A percentile compares a stretch with the other conserved stretches of the same genome.
Conservation (phyloP, 2,329 filamentous ascomycete genomes). For the Talaromyces marneffei region DNA sequence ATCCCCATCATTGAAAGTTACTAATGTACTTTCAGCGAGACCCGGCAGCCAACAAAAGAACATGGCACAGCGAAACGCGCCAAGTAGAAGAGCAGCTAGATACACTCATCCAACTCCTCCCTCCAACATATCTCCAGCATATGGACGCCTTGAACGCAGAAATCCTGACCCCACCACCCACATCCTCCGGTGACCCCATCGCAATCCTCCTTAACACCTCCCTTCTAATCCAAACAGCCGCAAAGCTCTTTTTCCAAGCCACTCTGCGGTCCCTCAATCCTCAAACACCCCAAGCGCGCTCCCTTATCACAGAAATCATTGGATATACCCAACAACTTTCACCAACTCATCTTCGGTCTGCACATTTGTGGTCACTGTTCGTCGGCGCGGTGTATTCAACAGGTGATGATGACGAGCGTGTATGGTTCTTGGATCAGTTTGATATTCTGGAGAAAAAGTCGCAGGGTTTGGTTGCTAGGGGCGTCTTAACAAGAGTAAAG, state of each 20-base stretch:
- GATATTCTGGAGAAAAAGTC: conserved; percentile 8
- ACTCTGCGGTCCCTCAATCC: conserved; percentile 12
- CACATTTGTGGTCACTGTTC: conserved; percentile 15
- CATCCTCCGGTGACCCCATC: background rate
- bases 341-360: conserved; percentile 13
- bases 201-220: conserved; percentile 14
- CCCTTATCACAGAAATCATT: conserved; percentile 11
- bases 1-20: background rate
- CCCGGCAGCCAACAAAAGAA: background rate
- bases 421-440: conserved; percentile 16
- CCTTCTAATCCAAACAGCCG: conserved; percentile 13
- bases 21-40: conserved; percentile 2
- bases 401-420: conserved; percentile 13
- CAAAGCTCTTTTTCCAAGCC: conserved; percentile 15
- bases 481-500: conserved; percentile 9
- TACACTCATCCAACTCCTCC: conserved; percentile 12
- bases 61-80: background rate
- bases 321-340: conserved; percentile 13
- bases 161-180: background rate
- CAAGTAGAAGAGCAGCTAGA: conserved; percentile 11
- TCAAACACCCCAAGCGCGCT: conserved; percentile 3
- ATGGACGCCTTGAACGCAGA: background rate
- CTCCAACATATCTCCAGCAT: background rate
- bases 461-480: conserved; percentile 12
- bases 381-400: conserved; percentile 15